A percentile compares a stretch with the other conserved stretches of the same genome.
Conservation (phyloP, 768 basidiomycete species). For the Paxillus rubicundulus region DNA sequence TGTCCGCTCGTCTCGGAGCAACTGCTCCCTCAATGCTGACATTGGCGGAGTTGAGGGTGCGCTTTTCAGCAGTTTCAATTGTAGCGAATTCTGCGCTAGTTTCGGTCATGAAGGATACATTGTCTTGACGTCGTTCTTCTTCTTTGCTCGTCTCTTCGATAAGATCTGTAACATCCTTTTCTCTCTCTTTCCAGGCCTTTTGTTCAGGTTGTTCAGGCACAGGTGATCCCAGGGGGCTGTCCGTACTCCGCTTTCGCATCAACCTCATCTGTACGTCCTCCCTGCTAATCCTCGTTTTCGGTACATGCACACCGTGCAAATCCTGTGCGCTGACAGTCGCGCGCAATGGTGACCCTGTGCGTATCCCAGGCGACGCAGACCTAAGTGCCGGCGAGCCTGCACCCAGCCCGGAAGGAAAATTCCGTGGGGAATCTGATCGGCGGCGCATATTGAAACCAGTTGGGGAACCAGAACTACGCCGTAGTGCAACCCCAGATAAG, state of each 20-base stretch:
- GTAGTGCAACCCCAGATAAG: constrained; percentile 9
- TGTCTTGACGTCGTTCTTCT: constrained; percentile 38
- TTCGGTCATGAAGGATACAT: constrained; percentile 34
- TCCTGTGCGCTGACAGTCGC: constrained; percentile 23
- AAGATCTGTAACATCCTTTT: background rate
- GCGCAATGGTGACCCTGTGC: constrained; percentile 29
- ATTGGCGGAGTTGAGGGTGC: constrained; percentile 21
- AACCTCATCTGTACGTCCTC: constrained; percentile 53
- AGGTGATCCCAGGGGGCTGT: constrained; percentile 38
- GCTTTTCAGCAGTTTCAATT: constrained; percentile 47
- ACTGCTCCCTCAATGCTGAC: background rate
- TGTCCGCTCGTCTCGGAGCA: background rate
- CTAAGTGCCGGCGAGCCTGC: constrained; percentile 19
- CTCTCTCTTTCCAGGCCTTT: background rate
- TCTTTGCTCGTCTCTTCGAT: constrained; percentile 10
- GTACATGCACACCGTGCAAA: constrained; percentile 16
- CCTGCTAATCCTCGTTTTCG: constrained; percentile 47
- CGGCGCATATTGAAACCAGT: constrained; percentile 11
- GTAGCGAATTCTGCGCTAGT: constrained; percentile 51
- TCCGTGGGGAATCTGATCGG: constrained; percentile 24
- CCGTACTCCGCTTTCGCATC: constrained; percentile 41
- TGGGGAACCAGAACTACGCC: constrained; percentile 20
- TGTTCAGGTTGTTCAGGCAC: constrained; percentile 1
- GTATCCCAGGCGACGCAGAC: constrained; percentile 19
- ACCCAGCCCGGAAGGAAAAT: constrained; percentile 10